phyloP scores from a whole-genome alignment of 1,284 basidiomycete genomes.

The Hymenochaete sp. region DNA sequence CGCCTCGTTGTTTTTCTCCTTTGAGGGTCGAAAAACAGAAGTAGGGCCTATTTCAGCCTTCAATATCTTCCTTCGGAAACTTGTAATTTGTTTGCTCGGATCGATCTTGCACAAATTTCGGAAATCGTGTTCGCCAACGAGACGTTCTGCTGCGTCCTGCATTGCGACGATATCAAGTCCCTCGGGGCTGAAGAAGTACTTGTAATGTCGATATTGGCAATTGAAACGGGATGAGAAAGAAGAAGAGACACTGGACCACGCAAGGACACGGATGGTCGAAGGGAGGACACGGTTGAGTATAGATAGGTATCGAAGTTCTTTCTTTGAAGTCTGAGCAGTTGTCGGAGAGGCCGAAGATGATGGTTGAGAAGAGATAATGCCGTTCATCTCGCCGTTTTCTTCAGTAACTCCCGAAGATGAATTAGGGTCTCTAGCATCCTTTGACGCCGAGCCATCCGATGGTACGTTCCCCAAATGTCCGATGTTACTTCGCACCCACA shows the following conservation, averaged over 20 bases:
- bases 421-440: not conserved
- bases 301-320: slow-evolving; percentile 72
- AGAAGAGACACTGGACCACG: slow-evolving; percentile 85
- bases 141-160: slow-evolving; percentile 61
- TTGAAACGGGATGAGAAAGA: slow-evolving; percentile 86
- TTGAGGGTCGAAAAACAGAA: slow-evolving; percentile 20
- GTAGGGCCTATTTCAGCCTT: slow-evolving; percentile 52
- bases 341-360: not conserved
- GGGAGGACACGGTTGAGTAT: slow-evolving; percentile 90
- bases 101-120: slow-evolving; percentile 96
- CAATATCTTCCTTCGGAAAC: slow-evolving; percentile 60
- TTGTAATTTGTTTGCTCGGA: slow-evolving; percentile 84
- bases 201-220: slow-evolving; percentile 88
- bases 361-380: not conserved
- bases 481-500: slow-evolving; percentile 76
- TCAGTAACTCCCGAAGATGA: not conserved
- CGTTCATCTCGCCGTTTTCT: not conserved
- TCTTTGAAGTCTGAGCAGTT: slow-evolving; percentile 17
- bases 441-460: not conserved
- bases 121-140: slow-evolving; percentile 93
- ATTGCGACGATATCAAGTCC: slow-evolving; percentile 69
- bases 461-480: slow-evolving; percentile 14
- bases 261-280: slow-evolving; percentile 81
- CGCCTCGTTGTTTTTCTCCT: too few relatives aligned
- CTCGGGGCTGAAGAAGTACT: slow-evolving; percentile 82